Conservation (phyloP, 2,329 filamentous ascomycete genomes). For the Calonectria multiphialidica region DNA sequence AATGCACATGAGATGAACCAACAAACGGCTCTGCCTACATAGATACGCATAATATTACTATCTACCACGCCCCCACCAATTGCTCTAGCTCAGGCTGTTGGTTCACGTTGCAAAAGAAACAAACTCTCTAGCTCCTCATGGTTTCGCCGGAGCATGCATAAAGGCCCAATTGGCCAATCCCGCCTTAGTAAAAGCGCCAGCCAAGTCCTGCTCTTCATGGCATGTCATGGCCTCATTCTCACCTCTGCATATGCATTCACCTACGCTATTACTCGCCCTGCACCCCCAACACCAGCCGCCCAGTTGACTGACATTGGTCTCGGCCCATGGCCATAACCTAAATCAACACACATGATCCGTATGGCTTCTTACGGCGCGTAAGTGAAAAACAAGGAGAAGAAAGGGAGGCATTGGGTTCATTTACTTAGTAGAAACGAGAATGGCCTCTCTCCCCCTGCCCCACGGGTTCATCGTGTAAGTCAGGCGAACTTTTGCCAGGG, state of each 20-base stretch:
- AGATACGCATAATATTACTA: neutral
- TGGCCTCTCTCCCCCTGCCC: neutral
- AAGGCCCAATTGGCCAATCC: conserved; percentile 5
- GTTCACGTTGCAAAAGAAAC: neutral
- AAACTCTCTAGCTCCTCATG: neutral
- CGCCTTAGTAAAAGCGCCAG: neutral
- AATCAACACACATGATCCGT: neutral
- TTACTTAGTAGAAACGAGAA: neutral
- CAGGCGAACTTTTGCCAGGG: neutral
- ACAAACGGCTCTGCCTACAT: neutral
- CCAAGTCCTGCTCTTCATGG: neutral
- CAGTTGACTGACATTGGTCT: neutral
- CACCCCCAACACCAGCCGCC: neutral
- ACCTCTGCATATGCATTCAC: neutral
- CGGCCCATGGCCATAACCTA: neutral
- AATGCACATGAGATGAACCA: neutral
- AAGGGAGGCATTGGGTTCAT: no score
- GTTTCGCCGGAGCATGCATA: neutral
- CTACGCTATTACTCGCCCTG: neutral
- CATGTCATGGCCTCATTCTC: neutral
- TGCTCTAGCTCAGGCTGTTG: neutral
- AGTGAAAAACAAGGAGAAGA: neutral
- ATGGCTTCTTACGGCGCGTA: neutral
- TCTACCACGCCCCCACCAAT: conserved; percentile 1
- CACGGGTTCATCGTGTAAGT: neutral